phyloP scores from a whole-genome alignment of 768 basidiomycete genomes.

The Pleurotus sapidus region DNA sequence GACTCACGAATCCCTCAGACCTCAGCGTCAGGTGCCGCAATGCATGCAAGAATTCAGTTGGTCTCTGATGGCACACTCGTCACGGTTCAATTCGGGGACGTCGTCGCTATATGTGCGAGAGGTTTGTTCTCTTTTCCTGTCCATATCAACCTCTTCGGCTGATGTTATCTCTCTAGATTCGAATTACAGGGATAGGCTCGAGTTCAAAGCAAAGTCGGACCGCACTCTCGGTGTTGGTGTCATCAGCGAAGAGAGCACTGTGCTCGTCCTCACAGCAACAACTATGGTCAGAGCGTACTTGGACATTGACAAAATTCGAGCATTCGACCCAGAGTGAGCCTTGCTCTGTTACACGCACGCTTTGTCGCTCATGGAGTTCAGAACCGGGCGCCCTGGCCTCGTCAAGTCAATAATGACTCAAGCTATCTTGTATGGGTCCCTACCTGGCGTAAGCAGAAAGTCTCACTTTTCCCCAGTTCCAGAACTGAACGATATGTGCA shows the following conservation, averaged over 20 bases:
- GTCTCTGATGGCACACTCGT: conserved; percentile 57
- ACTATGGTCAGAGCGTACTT: conserved; percentile 67
- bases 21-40: conserved; percentile 62
- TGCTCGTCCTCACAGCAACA: conserved; percentile 64
- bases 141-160: background rate
- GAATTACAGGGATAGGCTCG: conserved; percentile 68
- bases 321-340: conserved; percentile 64
- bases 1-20: conserved; percentile 37
- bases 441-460: conserved; percentile 46
- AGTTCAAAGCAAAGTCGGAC: conserved; percentile 64
- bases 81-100: conserved; percentile 72
- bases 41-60: conserved; percentile 66
- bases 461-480: background rate
- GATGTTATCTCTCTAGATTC: conserved; percentile 43
- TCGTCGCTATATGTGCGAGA: conserved; percentile 68
- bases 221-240: conserved; percentile 71
- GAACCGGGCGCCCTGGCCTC: conserved; percentile 61
- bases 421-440: conserved; percentile 74
- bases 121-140: conserved; percentile 32
- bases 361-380: conserved; percentile 17
- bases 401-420: conserved; percentile 82
- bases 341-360: background rate
- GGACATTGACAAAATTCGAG: conserved; percentile 57
- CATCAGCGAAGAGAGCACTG: conserved; percentile 41
- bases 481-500: conserved; percentile 18